Evolutionary conservation across 2,329 filamentous ascomycete genomes (phyloP).

Genomic region (Arthrobotrys sphaeroides): DNA sequence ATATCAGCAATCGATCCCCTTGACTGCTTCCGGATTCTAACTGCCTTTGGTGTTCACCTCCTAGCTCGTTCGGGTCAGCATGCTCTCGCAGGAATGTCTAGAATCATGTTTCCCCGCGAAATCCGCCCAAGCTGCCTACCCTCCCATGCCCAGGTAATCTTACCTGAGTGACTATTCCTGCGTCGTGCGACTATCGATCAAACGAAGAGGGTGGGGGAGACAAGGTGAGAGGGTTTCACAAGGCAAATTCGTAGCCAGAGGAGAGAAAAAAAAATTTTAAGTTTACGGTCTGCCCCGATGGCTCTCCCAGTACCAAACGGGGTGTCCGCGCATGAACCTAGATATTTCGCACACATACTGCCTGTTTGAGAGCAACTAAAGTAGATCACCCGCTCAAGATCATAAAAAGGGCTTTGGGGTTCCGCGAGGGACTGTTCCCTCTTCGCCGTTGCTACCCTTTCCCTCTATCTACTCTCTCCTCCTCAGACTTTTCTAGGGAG

Average conservation of each 20-base stretch:
- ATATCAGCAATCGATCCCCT: slow-evolving; percentile 38
- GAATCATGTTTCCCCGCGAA: slow-evolving; percentile 45
- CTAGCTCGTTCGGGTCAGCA: slow-evolving; percentile 41
- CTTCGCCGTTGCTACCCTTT: slow-evolving; percentile 37
- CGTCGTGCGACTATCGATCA: slow-evolving; percentile 35
- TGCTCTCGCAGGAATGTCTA: slow-evolving; percentile 48
- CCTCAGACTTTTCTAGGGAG: slow-evolving; percentile 23
- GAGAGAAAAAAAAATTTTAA: slow-evolving; percentile 32
- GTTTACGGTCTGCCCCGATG: slow-evolving; percentile 28
- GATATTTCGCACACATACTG: slow-evolving; percentile 45
- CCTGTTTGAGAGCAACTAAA: slow-evolving; percentile 38
- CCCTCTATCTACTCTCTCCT: slow-evolving; percentile 16
- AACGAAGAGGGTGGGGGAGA: slow-evolving; percentile 26
- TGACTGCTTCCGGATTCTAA: slow-evolving; percentile 35
- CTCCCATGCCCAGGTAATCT: slow-evolving; percentile 16
- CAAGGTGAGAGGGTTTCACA: slow-evolving; percentile 52
- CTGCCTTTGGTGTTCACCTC: slow-evolving; percentile 37
- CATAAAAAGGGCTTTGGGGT: slow-evolving; percentile 49
- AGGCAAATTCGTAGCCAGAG: slow-evolving; percentile 26
- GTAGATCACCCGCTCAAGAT: slow-evolving; percentile 42
- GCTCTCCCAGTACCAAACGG: neutral
- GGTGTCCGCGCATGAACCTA: slow-evolving; percentile 41
- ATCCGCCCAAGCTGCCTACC: slow-evolving; percentile 9
- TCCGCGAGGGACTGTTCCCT: neutral
- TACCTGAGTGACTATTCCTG: slow-evolving; percentile 35